These are phyloP conservation scores for Lactifluus echinatus DNA, from an alignment of 768 basidiomycete species.

Conservation along the genomic window DNA sequence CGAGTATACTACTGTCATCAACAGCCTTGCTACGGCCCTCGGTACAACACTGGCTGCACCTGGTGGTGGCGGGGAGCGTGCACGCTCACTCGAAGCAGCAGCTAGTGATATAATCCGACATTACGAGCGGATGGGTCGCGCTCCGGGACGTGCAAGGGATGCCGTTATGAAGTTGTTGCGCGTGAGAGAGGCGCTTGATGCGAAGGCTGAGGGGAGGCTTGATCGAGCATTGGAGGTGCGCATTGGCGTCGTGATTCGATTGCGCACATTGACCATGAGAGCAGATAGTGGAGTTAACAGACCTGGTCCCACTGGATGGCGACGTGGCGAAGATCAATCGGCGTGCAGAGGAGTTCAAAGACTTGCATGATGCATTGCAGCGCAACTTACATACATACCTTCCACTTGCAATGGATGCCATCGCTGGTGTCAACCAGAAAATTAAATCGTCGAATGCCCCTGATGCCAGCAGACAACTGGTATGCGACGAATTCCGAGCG, in stretches of 20 bases:
- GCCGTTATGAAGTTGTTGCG: conserved; percentile 66
- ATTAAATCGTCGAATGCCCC: conserved; percentile 62
- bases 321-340: conserved; percentile 81
- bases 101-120: conserved; percentile 72
- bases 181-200: conserved; percentile 73
- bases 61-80: conserved; percentile 48
- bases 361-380: conserved; percentile 77
- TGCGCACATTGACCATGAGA: neutral
- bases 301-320: conserved; percentile 77
- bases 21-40: conserved; percentile 79
- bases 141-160: conserved; percentile 63
- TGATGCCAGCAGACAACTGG: conserved; percentile 72
- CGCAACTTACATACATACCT: conserved; percentile 85
- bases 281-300: conserved; percentile 80
- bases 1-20: conserved; percentile 80
- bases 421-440: conserved; percentile 73
- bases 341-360: conserved; percentile 82
- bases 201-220: conserved; percentile 58
- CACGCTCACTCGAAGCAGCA: conserved; percentile 58
- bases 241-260: conserved; percentile 13
- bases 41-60: conserved; percentile 74
- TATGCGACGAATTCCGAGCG: conserved; percentile 29
- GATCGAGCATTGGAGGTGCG: conserved; percentile 80
- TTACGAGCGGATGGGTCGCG: conserved; percentile 69
- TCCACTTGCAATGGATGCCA: conserved; percentile 85